Conservation (phyloP, 2,329 filamentous ascomycete species). For the Colletotrichum eremochloae region DNA sequence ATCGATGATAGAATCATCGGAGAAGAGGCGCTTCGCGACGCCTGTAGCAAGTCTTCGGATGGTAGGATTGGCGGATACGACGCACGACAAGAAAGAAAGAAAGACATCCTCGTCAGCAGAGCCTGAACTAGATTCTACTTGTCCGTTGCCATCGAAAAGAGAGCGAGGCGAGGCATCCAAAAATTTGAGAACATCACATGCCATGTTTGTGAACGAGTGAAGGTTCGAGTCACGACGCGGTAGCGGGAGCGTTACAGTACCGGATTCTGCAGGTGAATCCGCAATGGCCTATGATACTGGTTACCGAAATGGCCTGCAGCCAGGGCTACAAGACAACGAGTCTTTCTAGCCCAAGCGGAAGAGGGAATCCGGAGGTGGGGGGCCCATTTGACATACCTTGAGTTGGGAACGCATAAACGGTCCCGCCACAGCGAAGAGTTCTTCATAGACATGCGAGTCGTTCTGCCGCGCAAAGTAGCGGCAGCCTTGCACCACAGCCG, state of each 20-base stretch:
- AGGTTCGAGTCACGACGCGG: conserved; percentile 55
- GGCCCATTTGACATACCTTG: conserved; percentile 58
- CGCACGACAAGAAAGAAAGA: conserved; percentile 66
- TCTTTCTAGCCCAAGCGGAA: too few relatives aligned
- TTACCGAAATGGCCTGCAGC: neutral
- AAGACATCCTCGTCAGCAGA: conserved; percentile 57
- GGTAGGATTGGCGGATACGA: conserved; percentile 64
- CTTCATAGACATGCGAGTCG: conserved; percentile 63
- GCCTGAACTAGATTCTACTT: conserved; percentile 5
- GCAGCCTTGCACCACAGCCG: conserved; percentile 73
- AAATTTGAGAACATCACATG: conserved; percentile 69
- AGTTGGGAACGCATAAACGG: conserved; percentile 70
- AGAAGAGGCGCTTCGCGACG: conserved; percentile 64
- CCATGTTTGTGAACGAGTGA: conserved; percentile 56
- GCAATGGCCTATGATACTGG: conserved; percentile 53
- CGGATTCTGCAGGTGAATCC: conserved; percentile 54
- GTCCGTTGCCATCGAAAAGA: conserved; percentile 55
- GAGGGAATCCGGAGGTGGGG: neutral
- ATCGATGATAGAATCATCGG: conserved; percentile 52
- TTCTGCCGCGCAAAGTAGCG: conserved; percentile 71
- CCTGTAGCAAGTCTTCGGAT: conserved; percentile 62
- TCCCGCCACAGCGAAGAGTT: conserved; percentile 68
- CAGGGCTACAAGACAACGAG: neutral
- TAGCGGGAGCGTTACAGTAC: conserved; percentile 50
- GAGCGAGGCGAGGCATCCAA: conserved; percentile 65